phyloP scores from a whole-genome alignment of 129 eudicot genomes.

The carrot (Daucus carota) region DH1_v3.0 NC_030381.2:42484501-42485000 shows the following conservation, averaged over 20 bases:
- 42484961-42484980: slow-evolving; percentile 11
- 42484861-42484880: neutral
- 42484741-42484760: neutral
- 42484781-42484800: neutral
- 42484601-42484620: neutral
- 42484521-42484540: neutral
- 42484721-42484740: neutral
- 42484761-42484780: neutral
- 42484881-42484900: neutral
- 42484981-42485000: slow-evolving; percentile 14
- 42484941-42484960: neutral
- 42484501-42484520: neutral
- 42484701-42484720: neutral
- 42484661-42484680: neutral
- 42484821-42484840: neutral
- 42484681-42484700: neutral
- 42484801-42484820: neutral
- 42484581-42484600: neutral
- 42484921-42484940: neutral
- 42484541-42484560: neutral
- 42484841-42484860: neutral
- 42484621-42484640: neutral
- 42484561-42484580: neutral
- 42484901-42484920: neutral
- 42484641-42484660: neutral